Base-by-base conservation (phyloP, 371 early-diverging fungal species). In the Nematocida displodere region DNA sequence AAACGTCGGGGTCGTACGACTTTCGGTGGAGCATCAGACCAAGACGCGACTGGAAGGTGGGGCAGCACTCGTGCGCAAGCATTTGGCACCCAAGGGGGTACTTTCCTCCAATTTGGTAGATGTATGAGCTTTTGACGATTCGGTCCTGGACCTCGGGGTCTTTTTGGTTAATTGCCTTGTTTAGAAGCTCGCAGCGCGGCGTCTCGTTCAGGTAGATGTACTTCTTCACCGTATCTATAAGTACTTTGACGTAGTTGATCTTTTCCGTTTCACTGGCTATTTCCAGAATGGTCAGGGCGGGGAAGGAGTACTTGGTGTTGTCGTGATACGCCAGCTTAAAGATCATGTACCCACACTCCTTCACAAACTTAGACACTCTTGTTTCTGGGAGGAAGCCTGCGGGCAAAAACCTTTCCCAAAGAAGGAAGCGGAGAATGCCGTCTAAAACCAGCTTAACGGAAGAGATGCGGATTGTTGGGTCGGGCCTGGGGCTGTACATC, bases 241-340 rank as follows among this genome's bases (percentile, higher is more conserved):
- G 63, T 1, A 71, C 75, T 44, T 24, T 47, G 13, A 4, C 13
- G 63, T 71, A 71, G 28, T 71, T 71, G 8, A 71, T 62, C 40
- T 65, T 65, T 5, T 58, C 50, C 1, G 29, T 40, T 24, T 62
- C 50, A 22, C 48, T 20, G 0, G 40, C 26, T 11, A 11, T 26
- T 29, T 71, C 75, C n/a, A 71, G 59, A 33, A 71, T 44, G 42
- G 22, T 71, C 20, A 71, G 54, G 17, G 75, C 61, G 13, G 39
- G 75, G 36, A 71, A 5, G 31, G 75, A 71, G 62, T 62, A 62
- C 31, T 61, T 58, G 26, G 61, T 71, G 42, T 71, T 71, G 0
- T 71, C 61, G 36, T 62, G 31, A 54, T 71, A 71, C 1, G 61
- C 44, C 52, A 71, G 0, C 50, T 71, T 71, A 22, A 48, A 71